Base-by-base conservation (phyloP, 1,284 basidiomycete genomes). In the Abortiporus biennis region DNA sequence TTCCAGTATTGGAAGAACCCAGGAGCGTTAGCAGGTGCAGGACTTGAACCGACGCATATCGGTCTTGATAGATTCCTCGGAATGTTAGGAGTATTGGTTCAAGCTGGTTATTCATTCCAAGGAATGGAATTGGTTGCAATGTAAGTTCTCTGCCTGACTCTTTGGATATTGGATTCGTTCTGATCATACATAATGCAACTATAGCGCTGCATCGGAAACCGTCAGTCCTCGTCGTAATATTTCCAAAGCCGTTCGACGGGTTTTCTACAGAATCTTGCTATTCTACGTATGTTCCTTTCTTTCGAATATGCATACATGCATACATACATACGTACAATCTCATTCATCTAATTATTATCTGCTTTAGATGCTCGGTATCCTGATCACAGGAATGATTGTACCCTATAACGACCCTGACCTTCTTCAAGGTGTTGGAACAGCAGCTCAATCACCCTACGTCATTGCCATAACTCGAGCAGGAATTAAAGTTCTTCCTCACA, bases 51-150 rank as follows among this genome's bases (percentile, higher is more conserved):
- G 3, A 71, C 68, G 33, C 50, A 58, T 42, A 47, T 64, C 29
- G 53, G 57, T 40, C 62, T 68, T 1, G 81, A 83, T 51, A 69
- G 76, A 17, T 90, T 84, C 68, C 68, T 89, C 19, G 85, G 70
- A 13, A 74, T 90, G 52, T 63, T 87, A 41, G 70, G 66, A 42
- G 79, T 81, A 20, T 61, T 90, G 37, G 76, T 88, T 17, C 85
- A 88, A 57, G 86, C 89, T 9, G 84, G 81, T 2, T 93, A 89
- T 70, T 88, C 85, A 2, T 87, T 84, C 70, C 79, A 87, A 55
- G 87, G 85, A 24, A 84, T 90, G 65, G 90, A 93, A 55, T 71
- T 92, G 46, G 82, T 92, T 38, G 85, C 84, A 5, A 78, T 88
- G 68, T 84, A 47, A 60, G 78, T 57, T 55, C 56, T 50, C 52